A percentile compares a stretch with the other conserved stretches of the same genome.
Evolutionary conservation across 1,284 basidiomycete species (phyloP).

Genomic region (Cystobasidiaceae sp.): DNA sequence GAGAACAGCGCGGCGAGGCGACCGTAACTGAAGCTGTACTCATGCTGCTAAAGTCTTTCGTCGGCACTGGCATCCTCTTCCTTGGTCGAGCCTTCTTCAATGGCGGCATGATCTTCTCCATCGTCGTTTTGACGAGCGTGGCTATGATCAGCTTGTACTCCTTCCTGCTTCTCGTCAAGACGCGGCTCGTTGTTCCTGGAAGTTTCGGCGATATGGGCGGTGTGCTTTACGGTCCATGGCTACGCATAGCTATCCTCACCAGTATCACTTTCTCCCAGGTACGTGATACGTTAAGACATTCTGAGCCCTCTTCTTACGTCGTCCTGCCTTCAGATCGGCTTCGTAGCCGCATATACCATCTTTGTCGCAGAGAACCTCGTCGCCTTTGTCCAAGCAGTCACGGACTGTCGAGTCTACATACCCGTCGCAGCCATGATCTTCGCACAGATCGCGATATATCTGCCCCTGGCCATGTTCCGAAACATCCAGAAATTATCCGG

Average conservation of each 20-base stretch:
- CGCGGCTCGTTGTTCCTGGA: conserved; percentile 82
- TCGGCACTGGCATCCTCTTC: conserved; percentile 94
- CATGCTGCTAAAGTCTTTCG: conserved; percentile 91
- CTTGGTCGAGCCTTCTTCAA: conserved; percentile 93
- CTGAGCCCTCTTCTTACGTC: not conserved
- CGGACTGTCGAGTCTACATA: conserved; percentile 66
- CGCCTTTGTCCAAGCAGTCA: conserved; percentile 73
- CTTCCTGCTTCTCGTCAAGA: conserved; percentile 84
- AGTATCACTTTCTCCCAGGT: conserved; percentile 82
- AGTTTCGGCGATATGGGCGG: conserved; percentile 98
- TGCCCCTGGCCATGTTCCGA: conserved; percentile 66
- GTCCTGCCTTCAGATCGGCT: conserved; percentile 50
- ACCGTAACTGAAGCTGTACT: conserved; percentile 80
- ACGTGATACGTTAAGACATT: conserved; percentile 48
- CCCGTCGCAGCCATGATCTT: conserved; percentile 76
- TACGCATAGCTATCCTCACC: conserved; percentile 80
- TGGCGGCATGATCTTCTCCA: conserved; percentile 88
- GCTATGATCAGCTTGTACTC: conserved; percentile 87
- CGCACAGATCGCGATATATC: conserved; percentile 75
- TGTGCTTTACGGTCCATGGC: conserved; percentile 80
- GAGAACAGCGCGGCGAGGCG: conserved; percentile 61
- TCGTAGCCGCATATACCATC: conserved; percentile 86
- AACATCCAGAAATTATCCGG: conserved; percentile 88
- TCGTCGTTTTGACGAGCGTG: conserved; percentile 69
- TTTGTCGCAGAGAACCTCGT: conserved; percentile 65